Conservation (phyloP, 2,329 filamentous ascomycete species). For the Fusarium sp. region DNA sequence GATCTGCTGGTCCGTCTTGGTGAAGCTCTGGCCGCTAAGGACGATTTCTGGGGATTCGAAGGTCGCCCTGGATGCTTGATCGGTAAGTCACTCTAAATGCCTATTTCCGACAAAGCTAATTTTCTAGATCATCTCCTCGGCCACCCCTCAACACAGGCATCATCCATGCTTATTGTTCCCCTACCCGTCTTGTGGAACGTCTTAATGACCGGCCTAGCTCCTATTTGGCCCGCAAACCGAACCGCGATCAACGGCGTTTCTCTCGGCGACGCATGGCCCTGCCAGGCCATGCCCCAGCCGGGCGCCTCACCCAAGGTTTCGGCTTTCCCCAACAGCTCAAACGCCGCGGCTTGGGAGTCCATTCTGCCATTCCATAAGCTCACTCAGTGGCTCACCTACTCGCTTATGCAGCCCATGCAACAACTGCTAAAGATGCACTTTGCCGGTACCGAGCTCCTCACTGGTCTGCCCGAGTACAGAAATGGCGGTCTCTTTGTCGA, state of each 20-base stretch:
- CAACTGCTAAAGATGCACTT: conserved; percentile 86
- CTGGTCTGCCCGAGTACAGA: conserved; percentile 90
- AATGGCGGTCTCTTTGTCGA: conserved; percentile 93
- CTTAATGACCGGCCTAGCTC: conserved; percentile 86
- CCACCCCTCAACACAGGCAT: conserved; percentile 90
- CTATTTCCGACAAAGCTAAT: conserved; percentile 34
- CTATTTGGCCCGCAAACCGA: conserved; percentile 90
- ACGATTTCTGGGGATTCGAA: conserved; percentile 86
- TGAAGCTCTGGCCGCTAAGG: conserved; percentile 80
- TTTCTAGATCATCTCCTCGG: conserved; percentile 88
- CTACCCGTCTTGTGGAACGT: conserved; percentile 92
- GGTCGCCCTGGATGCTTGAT: conserved; percentile 95
- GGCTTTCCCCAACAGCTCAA: conserved; percentile 47
- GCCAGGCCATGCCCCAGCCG: conserved; percentile 80
- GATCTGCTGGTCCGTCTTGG: conserved; percentile 83
- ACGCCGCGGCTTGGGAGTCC: conserved; percentile 72
- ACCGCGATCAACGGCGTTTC: conserved; percentile 89
- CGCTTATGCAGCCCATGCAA: conserved; percentile 91
- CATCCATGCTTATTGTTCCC: conserved; percentile 88
- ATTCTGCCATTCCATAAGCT: conserved; percentile 95
- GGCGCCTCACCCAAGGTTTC: conserved; percentile 60
- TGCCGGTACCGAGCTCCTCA: conserved; percentile 84
- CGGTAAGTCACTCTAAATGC: conserved; percentile 67
- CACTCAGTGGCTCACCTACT: conserved; percentile 95
- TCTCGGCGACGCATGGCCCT: conserved; percentile 95